Evolutionary conservation across 106 monocot genomes (phyloP), one percentile per base, ranked within the genome.

Genomic region (Dendrobium chrysotoxum): DNA sequence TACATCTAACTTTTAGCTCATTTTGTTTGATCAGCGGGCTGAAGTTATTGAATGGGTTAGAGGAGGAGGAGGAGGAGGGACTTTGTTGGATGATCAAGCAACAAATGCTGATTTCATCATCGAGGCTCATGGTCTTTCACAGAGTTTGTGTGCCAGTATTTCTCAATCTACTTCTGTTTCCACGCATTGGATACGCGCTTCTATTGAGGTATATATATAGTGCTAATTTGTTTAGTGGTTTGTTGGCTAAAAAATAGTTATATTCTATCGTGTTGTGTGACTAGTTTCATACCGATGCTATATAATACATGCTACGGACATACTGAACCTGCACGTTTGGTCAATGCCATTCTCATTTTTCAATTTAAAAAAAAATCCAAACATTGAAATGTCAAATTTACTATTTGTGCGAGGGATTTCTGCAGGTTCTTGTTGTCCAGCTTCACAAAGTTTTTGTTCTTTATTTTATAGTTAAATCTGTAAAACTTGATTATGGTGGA

Each of bases 121-220:
- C 77, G 89, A 86, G 46, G 50, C 84, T 57, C 98, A 98, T 87
- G 98, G 98, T 76, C 57, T 81, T 8, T 31, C 67, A 42, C 78
- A 81, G 57, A 77, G 61, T 80, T 45, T 47, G 12, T 68, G 81
- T 76, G 7, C 75, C 41, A 53, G 40, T 46, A 7, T 53, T n/a
- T 84, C 79, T 4, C 77, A 72, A 28, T 86, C 75, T 75, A 92
- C 84, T 78, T 71, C 75, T 70, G 85, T 98, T 79, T 89, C 98
- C 28, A 91, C 92, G 83, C 94, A 98, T 47, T 98, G 98, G 98
- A 93, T 98, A 78, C 85, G 88, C 0, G 91, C 86, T 46, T 98
- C 90, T 81, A 82, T 98, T 70, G 89, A 95, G 91, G 98, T 98
- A 91, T n/a, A 42, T 50, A 50, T 75, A 72, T 40, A 23, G 11